These are phyloP conservation scores for Daldinia loculata DNA, from an alignment of 495 filamentous ascomycete genomes.

Conservation along the genomic window DNA sequence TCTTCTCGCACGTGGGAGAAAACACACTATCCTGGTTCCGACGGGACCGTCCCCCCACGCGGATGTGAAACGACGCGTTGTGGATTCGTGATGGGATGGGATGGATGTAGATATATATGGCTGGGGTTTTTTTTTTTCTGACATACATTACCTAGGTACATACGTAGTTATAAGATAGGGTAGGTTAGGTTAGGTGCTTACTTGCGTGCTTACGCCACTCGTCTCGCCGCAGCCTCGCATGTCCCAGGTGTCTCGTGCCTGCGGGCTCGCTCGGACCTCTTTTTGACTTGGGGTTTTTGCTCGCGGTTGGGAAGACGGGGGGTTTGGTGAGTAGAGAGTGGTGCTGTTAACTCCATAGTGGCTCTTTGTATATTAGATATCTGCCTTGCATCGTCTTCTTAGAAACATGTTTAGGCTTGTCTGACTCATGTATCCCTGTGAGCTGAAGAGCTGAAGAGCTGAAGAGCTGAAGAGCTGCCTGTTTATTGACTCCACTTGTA, in stretches of 20 bases:
- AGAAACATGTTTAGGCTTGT: background rate
- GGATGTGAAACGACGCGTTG: background rate
- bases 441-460: background rate
- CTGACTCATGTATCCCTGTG: slow-evolving; percentile 2
- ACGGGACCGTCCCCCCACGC: background rate
- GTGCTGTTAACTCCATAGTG: background rate
- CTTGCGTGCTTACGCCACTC: background rate
- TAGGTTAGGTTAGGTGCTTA: background rate
- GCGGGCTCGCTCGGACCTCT: background rate
- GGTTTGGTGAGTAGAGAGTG: background rate
- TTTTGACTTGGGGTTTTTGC: background rate
- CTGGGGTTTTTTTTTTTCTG: no score
- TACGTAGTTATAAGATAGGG: background rate
- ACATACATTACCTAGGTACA: background rate
- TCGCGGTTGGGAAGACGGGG: no score
- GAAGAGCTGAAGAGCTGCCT: background rate
- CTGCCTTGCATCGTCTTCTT: background rate
- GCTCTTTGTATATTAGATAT: no score
- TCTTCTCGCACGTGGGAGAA: background rate
- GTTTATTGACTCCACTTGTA: background rate
- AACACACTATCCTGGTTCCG: slow-evolving; percentile 1
- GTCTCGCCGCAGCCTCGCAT: slow-evolving; percentile 35
- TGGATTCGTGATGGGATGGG: background rate
- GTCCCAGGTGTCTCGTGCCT: slow-evolving; percentile 15
- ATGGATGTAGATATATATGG: no score